A percentile compares a stretch with the other conserved stretches of the same genome.
Conservation (phyloP, 2,329 filamentous ascomycete species). For the Trichoderma brevicompactum region DNA sequence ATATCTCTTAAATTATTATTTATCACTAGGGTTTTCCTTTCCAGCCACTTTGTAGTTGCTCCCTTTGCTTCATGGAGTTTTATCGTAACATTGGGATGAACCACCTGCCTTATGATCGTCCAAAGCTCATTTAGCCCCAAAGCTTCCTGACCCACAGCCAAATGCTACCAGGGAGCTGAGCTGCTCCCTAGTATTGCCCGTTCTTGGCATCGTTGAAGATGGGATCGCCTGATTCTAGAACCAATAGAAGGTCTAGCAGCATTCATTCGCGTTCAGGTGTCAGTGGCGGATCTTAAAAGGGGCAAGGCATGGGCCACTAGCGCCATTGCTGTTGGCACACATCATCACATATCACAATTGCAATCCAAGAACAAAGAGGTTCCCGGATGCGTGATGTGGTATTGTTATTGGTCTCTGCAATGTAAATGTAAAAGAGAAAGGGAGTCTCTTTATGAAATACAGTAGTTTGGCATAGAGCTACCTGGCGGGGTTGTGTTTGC, state of each 20-base stretch:
- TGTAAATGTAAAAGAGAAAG: not conserved
- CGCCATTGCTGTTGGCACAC: not conserved
- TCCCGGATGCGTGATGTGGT: not conserved
- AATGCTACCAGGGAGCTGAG: not conserved
- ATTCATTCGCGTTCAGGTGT: not conserved
- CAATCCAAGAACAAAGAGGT: not conserved
- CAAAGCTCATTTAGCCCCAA: not conserved
- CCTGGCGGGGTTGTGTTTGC: no score
- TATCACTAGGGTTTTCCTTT: no score
- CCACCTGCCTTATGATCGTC: constrained; percentile 4
- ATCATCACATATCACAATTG: not conserved
- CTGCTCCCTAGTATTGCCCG: not conserved
- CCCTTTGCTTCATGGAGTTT: not conserved
- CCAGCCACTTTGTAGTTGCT: not conserved
- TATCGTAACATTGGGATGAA: not conserved
- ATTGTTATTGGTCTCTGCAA: not conserved
- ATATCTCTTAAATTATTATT: no score
- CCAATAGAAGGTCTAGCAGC: not conserved
- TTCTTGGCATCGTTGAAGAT: not conserved
- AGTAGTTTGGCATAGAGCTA: not conserved
- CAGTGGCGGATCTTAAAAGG: constrained; percentile 6
- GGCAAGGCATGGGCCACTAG: constrained; percentile 16
- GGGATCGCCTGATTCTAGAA: constrained; percentile 13
- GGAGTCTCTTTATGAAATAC: not conserved
- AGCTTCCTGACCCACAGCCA: not conserved